Conservation (phyloP, 164 flowering plant species). For the Berberis thunbergii region DNA sequence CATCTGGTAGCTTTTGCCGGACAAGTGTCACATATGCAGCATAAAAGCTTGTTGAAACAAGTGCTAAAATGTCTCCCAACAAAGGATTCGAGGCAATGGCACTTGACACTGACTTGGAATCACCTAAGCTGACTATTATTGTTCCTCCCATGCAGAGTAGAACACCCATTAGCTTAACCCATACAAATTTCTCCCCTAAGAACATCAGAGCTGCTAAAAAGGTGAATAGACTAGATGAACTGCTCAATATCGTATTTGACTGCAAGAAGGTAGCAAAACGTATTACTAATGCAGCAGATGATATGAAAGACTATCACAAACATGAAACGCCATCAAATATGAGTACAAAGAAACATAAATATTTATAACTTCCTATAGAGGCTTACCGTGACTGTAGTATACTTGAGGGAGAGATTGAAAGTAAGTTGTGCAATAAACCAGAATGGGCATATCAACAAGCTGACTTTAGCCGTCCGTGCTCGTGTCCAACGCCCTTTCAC, state of each 20-base stretch:
- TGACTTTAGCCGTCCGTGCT: slow-evolving; percentile 59
- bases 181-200: slow-evolving; percentile 85
- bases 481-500: slow-evolving; percentile 92
- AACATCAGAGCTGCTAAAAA: slow-evolving; percentile 71
- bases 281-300: slow-evolving; percentile 1
- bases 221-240: slow-evolving; percentile 87
- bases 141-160: slow-evolving; percentile 97
- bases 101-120: slow-evolving; percentile 34
- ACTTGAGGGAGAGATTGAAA: slow-evolving; percentile 88
- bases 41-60: slow-evolving; percentile 73
- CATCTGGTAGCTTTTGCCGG: slow-evolving; percentile 75
- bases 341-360: neutral
- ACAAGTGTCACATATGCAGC: slow-evolving; percentile 84
- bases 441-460: slow-evolving; percentile 80
- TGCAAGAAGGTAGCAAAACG: slow-evolving; percentile 21
- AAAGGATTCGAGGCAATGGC: slow-evolving; percentile 58
- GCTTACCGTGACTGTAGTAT: slow-evolving; percentile 92
- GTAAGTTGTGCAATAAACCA: slow-evolving; percentile 92
- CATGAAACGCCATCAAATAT: neutral
- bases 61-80: slow-evolving; percentile 77
- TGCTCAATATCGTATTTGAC: slow-evolving; percentile 97
- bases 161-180: slow-evolving; percentile 86
- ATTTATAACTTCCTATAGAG: neutral
- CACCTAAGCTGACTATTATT: slow-evolving; percentile 82
- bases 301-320: neutral